phyloP scores from a whole-genome alignment of 2,329 filamentous ascomycete species.

The Claviceps sorghi region DNA sequence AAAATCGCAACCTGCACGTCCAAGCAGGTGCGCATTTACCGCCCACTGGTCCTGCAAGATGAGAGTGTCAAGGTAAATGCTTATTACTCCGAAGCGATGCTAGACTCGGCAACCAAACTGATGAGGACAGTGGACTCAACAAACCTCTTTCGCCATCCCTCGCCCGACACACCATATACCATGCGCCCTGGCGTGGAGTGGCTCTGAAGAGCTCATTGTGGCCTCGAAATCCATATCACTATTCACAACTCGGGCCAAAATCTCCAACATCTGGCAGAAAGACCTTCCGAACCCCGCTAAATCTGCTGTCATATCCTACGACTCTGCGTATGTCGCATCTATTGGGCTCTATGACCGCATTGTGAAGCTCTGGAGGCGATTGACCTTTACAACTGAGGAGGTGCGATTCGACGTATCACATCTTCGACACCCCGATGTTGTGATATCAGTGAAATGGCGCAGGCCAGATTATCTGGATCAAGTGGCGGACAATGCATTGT shows the following conservation, averaged over 20 bases:
- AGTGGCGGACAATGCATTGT: constrained; percentile 71
- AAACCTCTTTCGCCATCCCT: constrained; percentile 42
- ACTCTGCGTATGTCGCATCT: constrained; percentile 75
- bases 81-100: not conserved
- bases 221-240: constrained; percentile 57
- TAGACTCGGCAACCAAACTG: constrained; percentile 5
- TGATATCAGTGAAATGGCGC: constrained; percentile 81
- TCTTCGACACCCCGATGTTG: constrained; percentile 63
- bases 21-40: constrained; percentile 58
- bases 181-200: constrained; percentile 66
- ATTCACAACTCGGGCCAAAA: constrained; percentile 38
- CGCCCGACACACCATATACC: constrained; percentile 18
- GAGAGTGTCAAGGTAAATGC: constrained; percentile 53
- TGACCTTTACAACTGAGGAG: constrained; percentile 70
- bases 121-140: constrained; percentile 42
- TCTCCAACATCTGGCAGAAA: constrained; percentile 57
- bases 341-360: constrained; percentile 64
- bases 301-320: constrained; percentile 67
- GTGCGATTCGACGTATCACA: constrained; percentile 84
- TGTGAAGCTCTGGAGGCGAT: constrained; percentile 82
- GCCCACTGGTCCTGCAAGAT: constrained; percentile 55
- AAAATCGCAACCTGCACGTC: constrained; percentile 69
- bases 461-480: constrained; percentile 64
- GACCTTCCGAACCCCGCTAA: constrained; percentile 57
- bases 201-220: constrained; percentile 68